Percentiles rank a stretch among this genome's conserved stretches.
Conservation (phyloP, 2,329 filamentous ascomycete genomes). For the Colletotrichum horii region DNA sequence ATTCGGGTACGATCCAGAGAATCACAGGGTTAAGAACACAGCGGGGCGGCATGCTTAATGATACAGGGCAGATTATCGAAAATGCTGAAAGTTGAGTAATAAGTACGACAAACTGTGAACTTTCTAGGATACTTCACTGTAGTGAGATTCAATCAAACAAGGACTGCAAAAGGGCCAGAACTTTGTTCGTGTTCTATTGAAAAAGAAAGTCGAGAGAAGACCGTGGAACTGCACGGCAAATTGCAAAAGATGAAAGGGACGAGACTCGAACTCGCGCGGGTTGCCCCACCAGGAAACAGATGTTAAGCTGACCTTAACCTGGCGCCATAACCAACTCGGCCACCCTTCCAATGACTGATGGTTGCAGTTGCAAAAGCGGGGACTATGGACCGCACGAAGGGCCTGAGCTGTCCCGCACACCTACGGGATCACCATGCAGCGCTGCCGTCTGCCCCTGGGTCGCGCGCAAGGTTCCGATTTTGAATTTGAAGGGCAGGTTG, state of each 20-base stretch:
- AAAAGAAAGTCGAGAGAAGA: no score
- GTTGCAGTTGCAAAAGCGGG: rapidly evolving
- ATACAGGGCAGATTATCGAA: background rate
- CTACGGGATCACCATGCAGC: no score
- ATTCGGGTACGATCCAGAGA: background rate
- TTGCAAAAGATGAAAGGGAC: conserved; percentile 13
- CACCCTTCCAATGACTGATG: conserved; percentile 1
- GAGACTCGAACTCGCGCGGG: conserved; percentile 22
- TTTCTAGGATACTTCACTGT: no score
- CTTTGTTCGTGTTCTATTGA: no score
- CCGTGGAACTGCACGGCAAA: no score
- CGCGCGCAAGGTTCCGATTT: background rate
- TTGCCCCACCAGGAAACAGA: conserved; percentile 22
- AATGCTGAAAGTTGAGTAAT: background rate
- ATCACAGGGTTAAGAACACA: background rate
- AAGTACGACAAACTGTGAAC: no score
- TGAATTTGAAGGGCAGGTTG: background rate
- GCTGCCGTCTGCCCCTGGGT: no score
- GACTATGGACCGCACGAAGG: background rate
- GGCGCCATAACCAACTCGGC: conserved; percentile 22
- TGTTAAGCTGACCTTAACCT: conserved; percentile 22
- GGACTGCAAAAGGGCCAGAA: no score
- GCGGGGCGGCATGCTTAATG: background rate
- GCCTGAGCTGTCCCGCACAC: background rate
- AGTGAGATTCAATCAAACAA: no score